These are phyloP conservation scores for Coniochaeta ligniaria DNA, from an alignment of 2,329 filamentous ascomycete genomes.

Conservation along the genomic window DNA sequence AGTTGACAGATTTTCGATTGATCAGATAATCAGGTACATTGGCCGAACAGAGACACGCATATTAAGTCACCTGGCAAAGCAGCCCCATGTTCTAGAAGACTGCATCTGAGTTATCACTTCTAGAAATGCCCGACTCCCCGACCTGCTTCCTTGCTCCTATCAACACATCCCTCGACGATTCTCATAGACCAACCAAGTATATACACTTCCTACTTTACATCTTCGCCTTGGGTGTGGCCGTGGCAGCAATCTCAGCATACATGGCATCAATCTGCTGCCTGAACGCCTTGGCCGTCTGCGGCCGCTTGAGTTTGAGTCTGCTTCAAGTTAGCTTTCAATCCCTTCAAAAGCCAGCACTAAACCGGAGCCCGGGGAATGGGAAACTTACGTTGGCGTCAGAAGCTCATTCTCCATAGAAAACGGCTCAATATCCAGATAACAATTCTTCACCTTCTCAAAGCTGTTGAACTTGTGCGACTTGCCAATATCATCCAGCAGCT, in stretches of 20 bases:
- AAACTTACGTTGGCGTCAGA: slow-evolving; percentile 75
- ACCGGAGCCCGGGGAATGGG: not conserved
- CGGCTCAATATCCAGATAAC: slow-evolving; percentile 73
- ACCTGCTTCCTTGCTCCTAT: not conserved
- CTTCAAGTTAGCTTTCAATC: slow-evolving; percentile 1
- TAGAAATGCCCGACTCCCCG: not conserved
- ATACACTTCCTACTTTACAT: slow-evolving; percentile 24
- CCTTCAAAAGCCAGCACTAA: not conserved
- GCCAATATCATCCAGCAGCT: slow-evolving; percentile 70
- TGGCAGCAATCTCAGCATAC: slow-evolving; percentile 46
- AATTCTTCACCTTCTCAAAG: slow-evolving; percentile 75
- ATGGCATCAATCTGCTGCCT: slow-evolving; percentile 45
- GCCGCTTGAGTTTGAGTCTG: slow-evolving; percentile 55
- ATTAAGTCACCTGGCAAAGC: not conserved
- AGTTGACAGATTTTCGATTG: not conserved
- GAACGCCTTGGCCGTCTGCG: slow-evolving; percentile 46
- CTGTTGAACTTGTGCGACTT: slow-evolving; percentile 85
- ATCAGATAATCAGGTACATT: not conserved
- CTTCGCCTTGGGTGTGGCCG: slow-evolving; percentile 33
- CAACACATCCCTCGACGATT: not conserved
- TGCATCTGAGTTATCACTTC: not conserved
- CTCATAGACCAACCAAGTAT: not conserved
- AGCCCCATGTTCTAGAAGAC: not conserved
- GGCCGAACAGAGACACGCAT: not conserved
- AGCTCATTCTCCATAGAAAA: slow-evolving; percentile 92